These are phyloP conservation scores for Colletotrichum sp. DNA, from an alignment of 2,329 filamentous ascomycete species.

Conservation along the genomic window DNA sequence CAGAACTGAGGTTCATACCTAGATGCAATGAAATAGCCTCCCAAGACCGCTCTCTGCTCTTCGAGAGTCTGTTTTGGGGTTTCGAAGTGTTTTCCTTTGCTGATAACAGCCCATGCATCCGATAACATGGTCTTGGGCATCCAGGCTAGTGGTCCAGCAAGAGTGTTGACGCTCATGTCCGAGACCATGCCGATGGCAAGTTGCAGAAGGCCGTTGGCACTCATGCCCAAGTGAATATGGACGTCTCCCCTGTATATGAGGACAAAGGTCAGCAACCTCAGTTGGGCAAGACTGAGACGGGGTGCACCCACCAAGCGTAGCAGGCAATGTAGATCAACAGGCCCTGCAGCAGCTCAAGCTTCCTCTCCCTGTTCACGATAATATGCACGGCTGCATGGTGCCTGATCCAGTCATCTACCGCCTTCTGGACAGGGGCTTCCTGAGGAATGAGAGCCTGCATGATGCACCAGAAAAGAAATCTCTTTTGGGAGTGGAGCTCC, in stretches of 20 bases:
- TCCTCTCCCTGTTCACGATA: conserved; percentile 39
- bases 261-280: neutral
- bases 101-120: conserved; percentile 33
- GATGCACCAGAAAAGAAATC: conserved; percentile 42
- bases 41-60: conserved; percentile 45
- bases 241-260: conserved; percentile 38
- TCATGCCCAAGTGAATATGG: conserved; percentile 40
- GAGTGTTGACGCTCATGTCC: conserved; percentile 40
- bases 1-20: conserved; percentile 27
- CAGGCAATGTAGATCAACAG: conserved; percentile 41
- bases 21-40: conserved; percentile 42
- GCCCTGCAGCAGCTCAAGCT: conserved; percentile 41
- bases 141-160: conserved; percentile 9
- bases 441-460: conserved; percentile 38
- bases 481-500: conserved; percentile 34
- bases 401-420: conserved; percentile 39
- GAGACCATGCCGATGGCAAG: conserved; percentile 40
- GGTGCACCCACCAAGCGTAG: conserved; percentile 39
- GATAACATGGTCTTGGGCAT: conserved; percentile 33
- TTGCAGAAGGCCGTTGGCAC: conserved; percentile 42
- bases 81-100: conserved; percentile 20
- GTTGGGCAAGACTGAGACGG: rapidly evolving
- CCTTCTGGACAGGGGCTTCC: conserved; percentile 32
- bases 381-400: conserved; percentile 40
- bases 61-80: conserved; percentile 30